phyloP scores from a whole-genome alignment of 306 rosid genomes.

The Prosopis cineraria region DNA sequence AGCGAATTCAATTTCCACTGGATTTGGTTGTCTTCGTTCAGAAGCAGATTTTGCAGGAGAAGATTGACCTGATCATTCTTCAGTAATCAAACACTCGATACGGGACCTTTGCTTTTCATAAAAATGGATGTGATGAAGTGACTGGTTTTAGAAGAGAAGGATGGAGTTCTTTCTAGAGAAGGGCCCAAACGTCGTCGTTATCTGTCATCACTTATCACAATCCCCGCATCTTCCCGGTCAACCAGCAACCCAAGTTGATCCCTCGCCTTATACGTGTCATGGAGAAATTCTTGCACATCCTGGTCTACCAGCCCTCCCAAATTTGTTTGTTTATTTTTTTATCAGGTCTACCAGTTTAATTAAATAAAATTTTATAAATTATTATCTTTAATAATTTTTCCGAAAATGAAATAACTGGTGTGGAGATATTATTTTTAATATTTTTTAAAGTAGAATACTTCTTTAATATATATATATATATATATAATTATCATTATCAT shows the following conservation, averaged over 20 bases:
- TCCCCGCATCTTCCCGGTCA: background rate
- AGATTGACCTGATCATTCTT: background rate
- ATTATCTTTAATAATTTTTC: too few relatives aligned
- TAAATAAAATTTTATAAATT: too few relatives aligned
- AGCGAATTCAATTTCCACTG: background rate
- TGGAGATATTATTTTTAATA: too few relatives aligned
- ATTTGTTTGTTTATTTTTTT: too few relatives aligned
- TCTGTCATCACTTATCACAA: background rate
- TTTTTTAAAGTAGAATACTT: too few relatives aligned
- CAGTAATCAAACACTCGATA: background rate
- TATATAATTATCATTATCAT: too few relatives aligned
- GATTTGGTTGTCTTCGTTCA: background rate
- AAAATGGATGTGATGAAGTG: background rate
- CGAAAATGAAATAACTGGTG: too few relatives aligned
- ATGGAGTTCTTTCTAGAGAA: constrained; percentile 40
- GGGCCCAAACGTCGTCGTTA: background rate
- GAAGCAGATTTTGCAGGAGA: background rate
- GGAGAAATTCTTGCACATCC: too few relatives aligned
- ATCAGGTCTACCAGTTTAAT: too few relatives aligned
- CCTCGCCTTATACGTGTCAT: background rate
- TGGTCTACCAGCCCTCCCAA: too few relatives aligned
- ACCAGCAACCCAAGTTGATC: background rate
- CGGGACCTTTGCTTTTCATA: background rate
- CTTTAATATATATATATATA: too few relatives aligned
- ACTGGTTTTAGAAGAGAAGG: background rate